Conservation (phyloP, 2,329 filamentous ascomycete species). For the Magnaporthiopsis incrustans region DNA sequence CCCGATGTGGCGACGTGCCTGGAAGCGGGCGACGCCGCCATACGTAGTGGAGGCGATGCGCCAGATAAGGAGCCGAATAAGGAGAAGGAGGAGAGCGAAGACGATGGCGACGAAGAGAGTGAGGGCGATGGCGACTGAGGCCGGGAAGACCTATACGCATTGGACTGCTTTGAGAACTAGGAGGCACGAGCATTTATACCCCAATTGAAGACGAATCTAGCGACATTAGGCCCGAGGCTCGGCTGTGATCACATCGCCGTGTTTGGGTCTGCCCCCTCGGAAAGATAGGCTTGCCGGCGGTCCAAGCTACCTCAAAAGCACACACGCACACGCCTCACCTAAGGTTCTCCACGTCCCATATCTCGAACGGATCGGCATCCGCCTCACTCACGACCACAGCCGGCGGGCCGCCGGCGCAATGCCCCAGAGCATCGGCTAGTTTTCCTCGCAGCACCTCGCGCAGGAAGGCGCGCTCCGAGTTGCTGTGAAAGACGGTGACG, state of each 20-base stretch:
- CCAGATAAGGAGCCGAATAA: neutral
- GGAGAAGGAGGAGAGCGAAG: neutral
- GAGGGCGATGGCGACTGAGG: neutral
- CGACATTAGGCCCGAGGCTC: neutral
- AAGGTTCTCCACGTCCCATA: constrained; percentile 43
- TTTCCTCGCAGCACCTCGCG: constrained; percentile 59
- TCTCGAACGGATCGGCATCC: constrained; percentile 83
- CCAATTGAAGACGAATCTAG: constrained; percentile 1
- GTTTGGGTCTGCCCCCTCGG: no score
- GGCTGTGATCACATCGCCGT: neutral
- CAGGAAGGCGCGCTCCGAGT: constrained; percentile 82
- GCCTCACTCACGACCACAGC: constrained; percentile 66
- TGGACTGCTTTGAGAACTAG: neutral
- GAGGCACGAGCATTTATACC: constrained; percentile 8
- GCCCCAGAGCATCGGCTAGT: constrained; percentile 28
- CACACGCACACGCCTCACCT: neutral
- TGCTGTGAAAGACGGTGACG: constrained; percentile 83
- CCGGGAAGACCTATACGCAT: neutral
- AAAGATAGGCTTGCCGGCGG: no score
- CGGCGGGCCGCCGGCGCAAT: no score
- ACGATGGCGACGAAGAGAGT: neutral
- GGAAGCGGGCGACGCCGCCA: constrained; percentile 44
- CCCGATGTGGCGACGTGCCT: constrained; percentile 45
- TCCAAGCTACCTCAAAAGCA: neutral
- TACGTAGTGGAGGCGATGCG: constrained; percentile 19